A percentile compares a stretch with the other conserved stretches of the same genome.
These are phyloP conservation scores for Fusarium liriodendri DNA, from an alignment of 2,329 filamentous ascomycete genomes.

Conservation along the genomic window DNA sequence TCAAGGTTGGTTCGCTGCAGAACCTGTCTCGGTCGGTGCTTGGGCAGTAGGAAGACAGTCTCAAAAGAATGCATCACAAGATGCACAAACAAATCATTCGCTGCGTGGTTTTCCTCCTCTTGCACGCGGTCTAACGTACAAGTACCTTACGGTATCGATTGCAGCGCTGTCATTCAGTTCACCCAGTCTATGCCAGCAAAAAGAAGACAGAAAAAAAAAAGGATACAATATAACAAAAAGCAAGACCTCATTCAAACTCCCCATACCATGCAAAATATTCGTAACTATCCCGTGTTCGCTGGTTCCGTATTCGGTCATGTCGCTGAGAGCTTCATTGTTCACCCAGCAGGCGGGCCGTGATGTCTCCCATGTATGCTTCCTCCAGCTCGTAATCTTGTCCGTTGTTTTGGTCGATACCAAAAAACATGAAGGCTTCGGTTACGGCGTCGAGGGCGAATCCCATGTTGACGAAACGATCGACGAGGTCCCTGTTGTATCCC, in stretches of 20 bases:
- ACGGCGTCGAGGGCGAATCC: conserved; percentile 91
- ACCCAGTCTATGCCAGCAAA: conserved; percentile 21
- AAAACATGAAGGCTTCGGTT: conserved; percentile 83
- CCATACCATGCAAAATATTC: conserved; percentile 36
- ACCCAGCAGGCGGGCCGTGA: conserved; percentile 85
- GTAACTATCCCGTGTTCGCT: conserved; percentile 4
- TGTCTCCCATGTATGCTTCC: conserved; percentile 89
- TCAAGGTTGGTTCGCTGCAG: background rate
- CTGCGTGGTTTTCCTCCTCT: background rate
- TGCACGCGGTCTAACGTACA: background rate
- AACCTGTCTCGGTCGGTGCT: background rate
- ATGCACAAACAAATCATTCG: background rate
- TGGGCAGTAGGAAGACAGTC: background rate
- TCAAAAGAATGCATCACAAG: background rate
- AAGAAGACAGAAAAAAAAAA: background rate
- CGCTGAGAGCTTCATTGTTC: conserved; percentile 67
- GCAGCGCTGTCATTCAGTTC: conserved; percentile 2
- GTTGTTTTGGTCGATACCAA: conserved; percentile 82
- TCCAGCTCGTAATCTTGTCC: conserved; percentile 89
- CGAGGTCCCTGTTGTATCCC: conserved; percentile 86
- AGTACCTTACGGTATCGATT: background rate
- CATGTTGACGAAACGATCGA: conserved; percentile 89
- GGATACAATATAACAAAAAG: conserved; percentile 1
- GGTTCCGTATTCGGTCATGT: conserved; percentile 7
- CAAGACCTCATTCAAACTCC: conserved; percentile 35